Evolutionary conservation across 352 stramenopile species (phyloP).

Genomic region (Phytopythium boreale): DNA sequence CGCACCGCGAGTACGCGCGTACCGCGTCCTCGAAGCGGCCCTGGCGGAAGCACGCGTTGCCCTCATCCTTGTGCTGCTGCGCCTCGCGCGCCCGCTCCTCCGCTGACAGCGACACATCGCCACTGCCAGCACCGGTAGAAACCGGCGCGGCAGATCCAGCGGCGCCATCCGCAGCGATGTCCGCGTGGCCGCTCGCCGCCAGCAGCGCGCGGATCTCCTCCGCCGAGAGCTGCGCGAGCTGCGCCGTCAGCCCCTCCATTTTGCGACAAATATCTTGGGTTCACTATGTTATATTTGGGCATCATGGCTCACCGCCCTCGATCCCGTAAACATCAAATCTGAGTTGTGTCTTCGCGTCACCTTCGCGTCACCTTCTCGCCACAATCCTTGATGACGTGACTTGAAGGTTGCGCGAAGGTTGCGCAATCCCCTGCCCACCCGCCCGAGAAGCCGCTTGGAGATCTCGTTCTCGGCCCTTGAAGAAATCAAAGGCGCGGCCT

Average conservation of each 20-base stretch:
- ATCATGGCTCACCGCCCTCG: neutral
- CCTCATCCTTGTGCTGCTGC: slow-evolving; percentile 34
- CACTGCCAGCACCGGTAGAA: neutral
- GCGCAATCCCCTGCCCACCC: slow-evolving; percentile 1
- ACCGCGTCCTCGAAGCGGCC: slow-evolving; percentile 33
- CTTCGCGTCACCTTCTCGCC: neutral
- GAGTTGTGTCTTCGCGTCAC: neutral
- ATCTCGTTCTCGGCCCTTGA: slow-evolving; percentile 5
- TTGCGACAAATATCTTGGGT: neutral
- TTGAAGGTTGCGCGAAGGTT: slow-evolving; percentile 8
- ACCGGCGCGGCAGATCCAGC: neutral
- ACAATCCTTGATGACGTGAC: neutral
- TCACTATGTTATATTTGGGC: neutral
- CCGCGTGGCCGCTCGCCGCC: slow-evolving; percentile 26
- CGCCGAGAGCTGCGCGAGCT: slow-evolving; percentile 35
- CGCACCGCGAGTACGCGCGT: slow-evolving; percentile 48
- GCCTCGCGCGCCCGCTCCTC: slow-evolving; percentile 8
- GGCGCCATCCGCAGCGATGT: slow-evolving; percentile 9
- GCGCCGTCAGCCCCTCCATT: slow-evolving; percentile 10
- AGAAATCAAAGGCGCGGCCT: neutral
- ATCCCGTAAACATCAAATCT: neutral
- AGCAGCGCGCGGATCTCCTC: slow-evolving; percentile 25
- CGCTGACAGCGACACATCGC: neutral
- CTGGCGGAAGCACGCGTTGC: slow-evolving; percentile 52
- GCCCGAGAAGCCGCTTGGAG: neutral